A percentile compares a stretch with the other conserved stretches of the same genome.
Evolutionary conservation across 352 stramenopile species (phyloP).

Genomic region (Globisporangium orthogonon): DNA sequence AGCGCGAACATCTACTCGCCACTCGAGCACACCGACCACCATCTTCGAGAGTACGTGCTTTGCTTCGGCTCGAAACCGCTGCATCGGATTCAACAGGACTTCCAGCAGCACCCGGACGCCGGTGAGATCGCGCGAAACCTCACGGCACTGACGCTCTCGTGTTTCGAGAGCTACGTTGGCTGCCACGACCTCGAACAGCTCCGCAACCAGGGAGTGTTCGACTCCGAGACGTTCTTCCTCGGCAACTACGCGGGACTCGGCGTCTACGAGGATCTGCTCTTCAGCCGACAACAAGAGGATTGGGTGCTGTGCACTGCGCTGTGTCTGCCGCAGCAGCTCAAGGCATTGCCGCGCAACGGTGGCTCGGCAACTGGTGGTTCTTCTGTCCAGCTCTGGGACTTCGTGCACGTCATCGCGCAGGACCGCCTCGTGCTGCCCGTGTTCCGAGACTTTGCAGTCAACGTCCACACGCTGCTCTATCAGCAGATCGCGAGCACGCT

Average conservation of each 20-base stretch:
- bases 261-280: slow-evolving; percentile 21
- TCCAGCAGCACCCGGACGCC: slow-evolving; percentile 34
- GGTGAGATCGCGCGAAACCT: slow-evolving; percentile 23
- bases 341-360: background rate
- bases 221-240: slow-evolving; percentile 30
- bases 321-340: slow-evolving; percentile 39
- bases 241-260: slow-evolving; percentile 12
- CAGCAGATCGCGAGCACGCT: slow-evolving; percentile 39
- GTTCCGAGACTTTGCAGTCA: slow-evolving; percentile 35
- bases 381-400: slow-evolving; percentile 41
- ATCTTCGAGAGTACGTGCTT: slow-evolving; percentile 49
- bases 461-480: slow-evolving; percentile 53
- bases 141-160: slow-evolving; percentile 39
- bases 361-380: background rate
- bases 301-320: slow-evolving; percentile 57
- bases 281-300: slow-evolving; percentile 20
- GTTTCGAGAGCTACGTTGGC: slow-evolving; percentile 36
- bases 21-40: slow-evolving; percentile 29
- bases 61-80: slow-evolving; percentile 51
- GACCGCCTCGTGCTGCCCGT: slow-evolving; percentile 42
- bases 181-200: slow-evolving; percentile 47
- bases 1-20: slow-evolving; percentile 16
- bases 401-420: slow-evolving; percentile 41
- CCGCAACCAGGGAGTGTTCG: slow-evolving; percentile 41
- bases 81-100: slow-evolving; percentile 49